A percentile compares a stretch with the other conserved stretches of the same genome.
Conservation (phyloP, 768 basidiomycete species). For the Auricularia heimuer region DNA sequence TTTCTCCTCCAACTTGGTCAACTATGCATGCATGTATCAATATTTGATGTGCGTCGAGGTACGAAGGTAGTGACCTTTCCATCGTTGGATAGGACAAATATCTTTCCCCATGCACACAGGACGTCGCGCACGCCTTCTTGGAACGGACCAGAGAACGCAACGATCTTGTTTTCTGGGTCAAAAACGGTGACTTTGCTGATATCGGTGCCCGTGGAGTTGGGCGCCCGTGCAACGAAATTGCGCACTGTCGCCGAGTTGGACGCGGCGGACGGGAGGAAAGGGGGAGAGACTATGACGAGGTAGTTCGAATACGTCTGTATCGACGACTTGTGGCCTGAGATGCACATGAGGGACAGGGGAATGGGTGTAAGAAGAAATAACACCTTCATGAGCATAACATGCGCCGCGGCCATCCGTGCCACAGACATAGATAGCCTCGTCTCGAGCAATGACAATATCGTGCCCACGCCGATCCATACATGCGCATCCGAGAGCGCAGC, state of each 20-base stretch:
- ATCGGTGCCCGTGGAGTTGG: slow-evolving; percentile 38
- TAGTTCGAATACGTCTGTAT: slow-evolving; percentile 73
- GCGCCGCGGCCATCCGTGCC: slow-evolving; percentile 71
- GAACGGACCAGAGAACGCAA: slow-evolving; percentile 76
- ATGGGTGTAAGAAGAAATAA: not conserved
- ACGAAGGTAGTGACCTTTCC: slow-evolving; percentile 42
- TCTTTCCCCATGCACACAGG: slow-evolving; percentile 69
- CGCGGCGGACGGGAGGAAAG: slow-evolving; percentile 55
- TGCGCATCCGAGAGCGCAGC: slow-evolving; percentile 76
- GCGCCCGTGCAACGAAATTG: slow-evolving; percentile 51
- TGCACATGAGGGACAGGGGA: no score
- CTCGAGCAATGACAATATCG: slow-evolving; percentile 76
- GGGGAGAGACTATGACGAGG: slow-evolving; percentile 82
- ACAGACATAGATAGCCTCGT: slow-evolving; percentile 87
- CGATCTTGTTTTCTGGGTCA: slow-evolving; percentile 85
- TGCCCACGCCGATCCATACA: slow-evolving; percentile 63
- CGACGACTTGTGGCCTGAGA: slow-evolving; percentile 62
- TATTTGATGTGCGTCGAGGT: no score
- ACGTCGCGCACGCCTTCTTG: slow-evolving; percentile 76
- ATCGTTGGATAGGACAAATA: slow-evolving; percentile 71
- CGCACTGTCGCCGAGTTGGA: slow-evolving; percentile 68
- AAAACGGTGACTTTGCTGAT: slow-evolving; percentile 77
- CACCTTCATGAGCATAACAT: slow-evolving; percentile 90
- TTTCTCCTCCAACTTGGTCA: slow-evolving; percentile 63
- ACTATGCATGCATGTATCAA: slow-evolving; percentile 25